Percentiles rank a stretch among this genome's conserved stretches.
Evolutionary conservation across 2,329 filamentous ascomycete species (phyloP).

Genomic region (Biscogniauxia mediterranea): DNA sequence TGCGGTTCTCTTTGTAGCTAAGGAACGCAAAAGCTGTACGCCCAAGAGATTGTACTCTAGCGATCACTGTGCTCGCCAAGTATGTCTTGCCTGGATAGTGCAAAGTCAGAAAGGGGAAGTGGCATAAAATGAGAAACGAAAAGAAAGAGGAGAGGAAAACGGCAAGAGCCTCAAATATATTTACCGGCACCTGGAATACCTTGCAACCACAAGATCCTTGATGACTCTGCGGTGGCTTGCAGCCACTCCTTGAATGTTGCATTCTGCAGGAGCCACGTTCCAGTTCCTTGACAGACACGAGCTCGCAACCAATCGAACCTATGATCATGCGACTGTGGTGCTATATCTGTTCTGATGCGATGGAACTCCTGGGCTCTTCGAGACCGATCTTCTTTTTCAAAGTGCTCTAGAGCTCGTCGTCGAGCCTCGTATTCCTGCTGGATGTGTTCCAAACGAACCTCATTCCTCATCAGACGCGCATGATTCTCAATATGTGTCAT

Average conservation of each 20-base stretch:
- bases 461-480: slow-evolving; percentile 15
- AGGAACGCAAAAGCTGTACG: slow-evolving; percentile 19
- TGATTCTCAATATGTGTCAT: slow-evolving; percentile 13
- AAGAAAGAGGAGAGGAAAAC: no score
- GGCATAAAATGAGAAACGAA: no score
- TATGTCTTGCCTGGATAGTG: slow-evolving; percentile 20
- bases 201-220: slow-evolving; percentile 20
- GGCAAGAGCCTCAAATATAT: background rate
- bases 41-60: slow-evolving; percentile 4
- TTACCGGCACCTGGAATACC: slow-evolving; percentile 27
- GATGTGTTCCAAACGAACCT: slow-evolving; percentile 19
- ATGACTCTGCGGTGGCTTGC: background rate
- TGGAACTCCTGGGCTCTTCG: slow-evolving; percentile 1
- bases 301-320: no score
- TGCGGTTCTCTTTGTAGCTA: slow-evolving; percentile 10
- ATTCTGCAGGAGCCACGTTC: no score
- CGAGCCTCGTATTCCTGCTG: slow-evolving; percentile 17
- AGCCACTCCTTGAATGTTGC: slow-evolving; percentile 15
- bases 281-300: no score
- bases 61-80: slow-evolving; percentile 10
- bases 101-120: background rate
- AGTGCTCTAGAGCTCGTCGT: slow-evolving; percentile 6
- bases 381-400: slow-evolving; percentile 9
- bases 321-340: no score
- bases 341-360: no score